Base-by-base conservation (phyloP, 352 stramenopile genomes). In the Globisporangium nunn region DNA sequence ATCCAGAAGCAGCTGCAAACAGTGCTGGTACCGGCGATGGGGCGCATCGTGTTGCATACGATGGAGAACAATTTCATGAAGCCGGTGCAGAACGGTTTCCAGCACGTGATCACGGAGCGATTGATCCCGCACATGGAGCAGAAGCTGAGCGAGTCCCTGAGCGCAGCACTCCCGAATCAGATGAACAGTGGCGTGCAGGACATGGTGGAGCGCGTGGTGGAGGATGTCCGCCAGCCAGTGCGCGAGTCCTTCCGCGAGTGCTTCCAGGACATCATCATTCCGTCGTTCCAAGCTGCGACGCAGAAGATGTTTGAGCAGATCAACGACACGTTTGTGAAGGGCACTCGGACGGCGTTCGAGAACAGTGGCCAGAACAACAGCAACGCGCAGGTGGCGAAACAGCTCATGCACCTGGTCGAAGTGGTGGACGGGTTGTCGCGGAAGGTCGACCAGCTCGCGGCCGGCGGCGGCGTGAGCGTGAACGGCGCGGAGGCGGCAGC, bases 41-140 rank as follows among this genome's bases (percentile, higher is more conserved):
- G 81, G 3, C 84, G 84, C 43, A 93, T 93, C 33, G 84, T 93
- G 10, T 54, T 93, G 46, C 84, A 93, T 55, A 93, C 84, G 8
- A 93, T 93, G 84, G 84, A 93, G 58, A 88, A 91, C 67, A 93
- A 91, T 56, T 91, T 91, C 43, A 88, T 92, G 78, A 91, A 93
- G 62, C 84, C 84, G 4, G 78, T 91, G 43, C 78, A 89, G 53
- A 87, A 72, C 43, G 78, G 78, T 10, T 88, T 93, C 52, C 78
- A 93, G 62, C 78, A 85, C 47, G 72, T 85, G 28, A 89, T 91
- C 54, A 63, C 67, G 11, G 81, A 91, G 50, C 81, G 81, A 45
- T 58, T 91, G 31, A 77, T 91, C 43, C 78, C 81, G 4, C 52
- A 84, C 41, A 88, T 91, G 73, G 77, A 89, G 56, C 66, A 72